phyloP scores from a whole-genome alignment of 768 basidiomycete genomes.

The Termitomyces sp. region DNA sequence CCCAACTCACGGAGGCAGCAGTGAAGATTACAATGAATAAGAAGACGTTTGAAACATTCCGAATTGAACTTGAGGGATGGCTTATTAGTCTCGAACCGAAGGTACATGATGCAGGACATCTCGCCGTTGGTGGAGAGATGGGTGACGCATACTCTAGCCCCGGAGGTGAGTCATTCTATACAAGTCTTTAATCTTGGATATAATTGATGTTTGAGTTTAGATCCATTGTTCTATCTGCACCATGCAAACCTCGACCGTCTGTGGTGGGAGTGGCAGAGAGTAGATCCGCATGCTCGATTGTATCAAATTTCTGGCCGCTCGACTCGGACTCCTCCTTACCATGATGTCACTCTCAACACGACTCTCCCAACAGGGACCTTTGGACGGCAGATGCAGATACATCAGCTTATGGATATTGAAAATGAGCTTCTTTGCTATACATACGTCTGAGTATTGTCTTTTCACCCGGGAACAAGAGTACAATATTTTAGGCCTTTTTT shows the following conservation, averaged over 20 bases:
- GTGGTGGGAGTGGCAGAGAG: conserved; percentile 33
- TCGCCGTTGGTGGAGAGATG: conserved; percentile 28
- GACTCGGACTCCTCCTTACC: conserved; percentile 20
- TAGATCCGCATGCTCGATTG: conserved; percentile 19
- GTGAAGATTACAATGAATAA: conserved; percentile 10
- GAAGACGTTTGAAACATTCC: conserved; percentile 26
- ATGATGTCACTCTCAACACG: conserved; percentile 27
- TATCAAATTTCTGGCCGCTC: conserved; percentile 30
- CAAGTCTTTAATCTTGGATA: not conserved
- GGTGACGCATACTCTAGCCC: conserved; percentile 30
- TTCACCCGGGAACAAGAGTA: too few species aligned
- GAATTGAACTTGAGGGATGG: conserved; percentile 29
- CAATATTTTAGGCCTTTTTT: too few species aligned
- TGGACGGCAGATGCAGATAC: not conserved
- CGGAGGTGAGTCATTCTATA: conserved; percentile 22
- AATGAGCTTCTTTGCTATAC: conserved; percentile 1
- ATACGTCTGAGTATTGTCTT: not conserved
- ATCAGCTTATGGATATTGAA: conserved; percentile 4
- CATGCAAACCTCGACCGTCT: conserved; percentile 34
- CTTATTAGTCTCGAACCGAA: conserved; percentile 20
- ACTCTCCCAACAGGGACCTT: conserved; percentile 10
- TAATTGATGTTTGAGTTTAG: conserved; percentile 10
- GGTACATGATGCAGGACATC: conserved; percentile 30
- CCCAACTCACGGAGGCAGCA: conserved; percentile 15
- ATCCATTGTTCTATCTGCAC: conserved; percentile 35